These are phyloP conservation scores for Triadica sebifera DNA, from an alignment of 345 rosid genomes.

Conservation along the genomic window DNA sequence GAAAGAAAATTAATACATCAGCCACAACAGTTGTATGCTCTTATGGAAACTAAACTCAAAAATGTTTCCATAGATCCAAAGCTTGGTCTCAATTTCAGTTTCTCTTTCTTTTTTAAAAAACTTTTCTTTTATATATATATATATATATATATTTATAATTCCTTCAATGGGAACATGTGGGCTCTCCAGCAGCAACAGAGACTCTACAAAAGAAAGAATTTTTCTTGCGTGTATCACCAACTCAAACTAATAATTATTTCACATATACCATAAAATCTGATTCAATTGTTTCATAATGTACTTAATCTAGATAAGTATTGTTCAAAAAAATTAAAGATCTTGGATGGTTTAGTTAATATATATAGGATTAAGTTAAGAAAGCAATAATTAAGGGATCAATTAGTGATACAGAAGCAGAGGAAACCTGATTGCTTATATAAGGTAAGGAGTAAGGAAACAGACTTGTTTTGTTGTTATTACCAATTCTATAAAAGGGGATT, in stretches of 20 bases:
- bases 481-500: conserved; percentile 38
- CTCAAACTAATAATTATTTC: neutral
- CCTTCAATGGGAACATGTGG: conserved; percentile 46
- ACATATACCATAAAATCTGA: no score
- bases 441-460: conserved; percentile 35
- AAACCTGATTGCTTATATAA: conserved; percentile 41
- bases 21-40: conserved; percentile 29
- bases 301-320: no score
- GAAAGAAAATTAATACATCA: conserved; percentile 36
- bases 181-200: conserved; percentile 45
- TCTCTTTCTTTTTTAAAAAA: neutral
- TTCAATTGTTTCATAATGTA: no score
- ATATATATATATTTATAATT: neutral
- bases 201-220: neutral
- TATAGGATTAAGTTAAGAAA: no score
- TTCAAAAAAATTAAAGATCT: no score
- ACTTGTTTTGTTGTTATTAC: conserved; percentile 34
- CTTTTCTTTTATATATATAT: neutral
- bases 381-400: no score
- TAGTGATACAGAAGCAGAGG: conserved; percentile 23
- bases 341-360: no score
- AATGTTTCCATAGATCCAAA: conserved; percentile 50
- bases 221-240: conserved; percentile 25
- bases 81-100: conserved; percentile 27
- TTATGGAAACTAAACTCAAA: conserved; percentile 26